Percentiles rank a stretch among this genome's conserved stretches.
These are phyloP conservation scores for Paecilomyces sp. DNA, from an alignment of 2,329 filamentous ascomycete genomes.

Conservation along the genomic window DNA sequence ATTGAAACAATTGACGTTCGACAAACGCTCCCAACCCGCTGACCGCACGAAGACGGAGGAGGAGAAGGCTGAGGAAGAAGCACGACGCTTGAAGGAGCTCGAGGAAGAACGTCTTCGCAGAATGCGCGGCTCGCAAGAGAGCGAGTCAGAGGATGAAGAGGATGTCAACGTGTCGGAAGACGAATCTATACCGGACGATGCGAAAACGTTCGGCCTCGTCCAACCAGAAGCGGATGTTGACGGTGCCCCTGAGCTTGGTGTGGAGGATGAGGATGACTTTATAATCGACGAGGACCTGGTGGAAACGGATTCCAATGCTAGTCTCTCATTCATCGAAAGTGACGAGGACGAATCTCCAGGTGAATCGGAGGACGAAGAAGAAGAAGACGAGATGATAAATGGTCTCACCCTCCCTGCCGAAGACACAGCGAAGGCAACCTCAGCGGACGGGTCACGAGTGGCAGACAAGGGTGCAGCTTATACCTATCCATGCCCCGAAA, in stretches of 20 bases:
- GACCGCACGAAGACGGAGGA: constrained; percentile 88
- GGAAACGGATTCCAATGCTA: constrained; percentile 63
- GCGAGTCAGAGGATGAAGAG: constrained; percentile 39
- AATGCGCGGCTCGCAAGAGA: constrained; percentile 77
- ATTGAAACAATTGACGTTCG: constrained; percentile 73
- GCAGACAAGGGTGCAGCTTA: constrained; percentile 57
- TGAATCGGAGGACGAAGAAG: constrained; percentile 44
- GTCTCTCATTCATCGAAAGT: constrained; percentile 33
- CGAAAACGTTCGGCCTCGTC: constrained; percentile 55
- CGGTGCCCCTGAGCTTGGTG: constrained; percentile 48
- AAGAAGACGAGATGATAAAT: constrained; percentile 65
- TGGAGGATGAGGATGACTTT: constrained; percentile 94
- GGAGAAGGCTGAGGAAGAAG: constrained; percentile 72
- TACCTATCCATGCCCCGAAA: constrained; percentile 78
- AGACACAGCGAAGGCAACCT: constrained; percentile 9
- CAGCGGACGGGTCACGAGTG: constrained; percentile 36
- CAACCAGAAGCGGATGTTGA: constrained; percentile 35
- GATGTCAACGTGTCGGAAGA: constrained; percentile 40
- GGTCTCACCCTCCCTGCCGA: constrained; percentile 48
- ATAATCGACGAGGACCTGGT: constrained; percentile 82
- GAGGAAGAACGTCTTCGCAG: constrained; percentile 75
- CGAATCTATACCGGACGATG: constrained; percentile 47
- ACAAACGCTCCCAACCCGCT: constrained; percentile 76
- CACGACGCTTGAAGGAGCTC: constrained; percentile 66
- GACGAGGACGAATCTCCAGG: constrained; percentile 50